Evolutionary conservation across 805 yeast genomes (phyloP).

Genomic region (Debaryomyces tyrocola): DNA sequence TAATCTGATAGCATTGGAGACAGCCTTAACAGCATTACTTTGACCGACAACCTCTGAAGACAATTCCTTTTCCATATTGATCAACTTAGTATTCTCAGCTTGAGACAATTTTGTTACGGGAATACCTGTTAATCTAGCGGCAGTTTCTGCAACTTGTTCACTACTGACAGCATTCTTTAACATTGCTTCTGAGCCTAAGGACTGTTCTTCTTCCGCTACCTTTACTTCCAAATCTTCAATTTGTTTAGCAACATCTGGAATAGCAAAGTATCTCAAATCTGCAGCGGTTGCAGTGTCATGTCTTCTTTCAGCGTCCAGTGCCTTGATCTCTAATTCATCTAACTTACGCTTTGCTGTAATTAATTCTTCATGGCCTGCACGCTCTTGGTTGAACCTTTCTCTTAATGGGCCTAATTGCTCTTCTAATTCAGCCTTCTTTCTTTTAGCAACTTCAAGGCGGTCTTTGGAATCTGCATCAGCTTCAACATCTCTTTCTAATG

Average conservation of each 20-base stretch:
- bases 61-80: conserved; percentile 89
- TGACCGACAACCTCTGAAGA: conserved; percentile 90
- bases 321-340: conserved; percentile 91
- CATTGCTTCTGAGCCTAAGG: conserved; percentile 60
- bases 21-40: conserved; percentile 93
- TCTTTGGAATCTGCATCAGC: conserved; percentile 83
- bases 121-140: conserved; percentile 94
- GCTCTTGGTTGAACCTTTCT: conserved; percentile 82
- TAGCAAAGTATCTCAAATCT: conserved; percentile 94
- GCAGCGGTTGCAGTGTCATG: conserved; percentile 94
- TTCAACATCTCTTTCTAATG: conserved; percentile 92
- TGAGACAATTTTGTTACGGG: conserved; percentile 94
- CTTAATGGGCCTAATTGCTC: conserved; percentile 84
- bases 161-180: conserved; percentile 88
- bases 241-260: conserved; percentile 82
- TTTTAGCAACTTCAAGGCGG: conserved; percentile 75
- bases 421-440: conserved; percentile 76
- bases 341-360: conserved; percentile 85
- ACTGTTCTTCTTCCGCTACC: conserved; percentile 80
- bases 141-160: conserved; percentile 94
- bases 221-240: conserved; percentile 73
- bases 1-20: conserved; percentile 89
- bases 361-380: conserved; percentile 87
- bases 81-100: conserved; percentile 90
- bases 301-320: conserved; percentile 95